Evolutionary conservation across 169 alveolate genomes (phyloP).

Genomic region (Babesia bovis): DNA sequence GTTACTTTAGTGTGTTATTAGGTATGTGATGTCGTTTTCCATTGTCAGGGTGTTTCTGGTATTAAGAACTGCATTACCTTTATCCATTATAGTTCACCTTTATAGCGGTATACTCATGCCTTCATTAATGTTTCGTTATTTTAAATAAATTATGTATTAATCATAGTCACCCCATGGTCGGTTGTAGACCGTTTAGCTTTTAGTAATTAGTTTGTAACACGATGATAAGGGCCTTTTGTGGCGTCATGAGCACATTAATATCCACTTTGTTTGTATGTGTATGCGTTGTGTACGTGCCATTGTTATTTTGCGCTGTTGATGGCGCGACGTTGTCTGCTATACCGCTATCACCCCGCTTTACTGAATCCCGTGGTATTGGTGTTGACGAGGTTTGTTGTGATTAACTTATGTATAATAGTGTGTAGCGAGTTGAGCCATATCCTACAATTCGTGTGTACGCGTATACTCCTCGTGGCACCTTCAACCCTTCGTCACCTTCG

Average conservation of each 20-base stretch:
- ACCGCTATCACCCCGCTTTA: constrained; percentile 19
- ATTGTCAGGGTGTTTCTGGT: too few relatives aligned
- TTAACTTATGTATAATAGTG: background rate
- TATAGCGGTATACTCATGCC: background rate
- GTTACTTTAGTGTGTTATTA: background rate
- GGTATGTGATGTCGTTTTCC: background rate
- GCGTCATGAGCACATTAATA: background rate
- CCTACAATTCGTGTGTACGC: constrained; percentile 54
- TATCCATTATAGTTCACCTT: background rate
- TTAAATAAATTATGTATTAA: too few relatives aligned
- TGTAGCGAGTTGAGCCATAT: constrained; percentile 63
- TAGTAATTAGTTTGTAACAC: background rate
- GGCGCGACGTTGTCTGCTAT: constrained; percentile 4
- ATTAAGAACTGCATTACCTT: background rate
- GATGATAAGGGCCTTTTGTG: background rate
- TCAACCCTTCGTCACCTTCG: constrained; percentile 48
- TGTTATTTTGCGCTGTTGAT: background rate
- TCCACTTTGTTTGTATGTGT: background rate
- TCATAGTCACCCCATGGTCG: constrained; percentile 18
- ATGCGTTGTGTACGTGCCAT: background rate
- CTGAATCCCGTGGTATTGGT: constrained; percentile 5
- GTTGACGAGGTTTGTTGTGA: constrained; percentile 21
- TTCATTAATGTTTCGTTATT: too few relatives aligned
- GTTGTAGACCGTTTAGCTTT: background rate
- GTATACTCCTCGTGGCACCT: constrained; percentile 41